Percentiles rank a stretch among this genome's conserved stretches.
These are phyloP conservation scores for Cucumis sativus DNA, from an alignment of 306 rosid genomes.

Conservation along the genomic window Cucumber_9930_V3 NC_026656.2:17709001-17709500, in stretches of 20 bases:
- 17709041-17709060: neutral
- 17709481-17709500: neutral
- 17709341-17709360: no score
- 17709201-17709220: neutral
- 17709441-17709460: neutral
- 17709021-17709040: constrained; percentile 1
- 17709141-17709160: no score
- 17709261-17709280: no score
- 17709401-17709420: no score
- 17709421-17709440: neutral
- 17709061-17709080: neutral
- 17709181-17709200: neutral
- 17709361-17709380: no score
- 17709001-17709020: neutral
- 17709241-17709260: neutral
- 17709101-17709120: neutral
- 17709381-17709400: no score
- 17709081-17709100: constrained; percentile 1
- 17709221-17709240: neutral
- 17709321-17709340: no score
- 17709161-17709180: neutral
- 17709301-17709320: no score
- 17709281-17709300: no score
- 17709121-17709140: neutral
- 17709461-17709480: neutral